phyloP scores from a whole-genome alignment of 257 asterid species.

The Solanum tarijense region DNA sequence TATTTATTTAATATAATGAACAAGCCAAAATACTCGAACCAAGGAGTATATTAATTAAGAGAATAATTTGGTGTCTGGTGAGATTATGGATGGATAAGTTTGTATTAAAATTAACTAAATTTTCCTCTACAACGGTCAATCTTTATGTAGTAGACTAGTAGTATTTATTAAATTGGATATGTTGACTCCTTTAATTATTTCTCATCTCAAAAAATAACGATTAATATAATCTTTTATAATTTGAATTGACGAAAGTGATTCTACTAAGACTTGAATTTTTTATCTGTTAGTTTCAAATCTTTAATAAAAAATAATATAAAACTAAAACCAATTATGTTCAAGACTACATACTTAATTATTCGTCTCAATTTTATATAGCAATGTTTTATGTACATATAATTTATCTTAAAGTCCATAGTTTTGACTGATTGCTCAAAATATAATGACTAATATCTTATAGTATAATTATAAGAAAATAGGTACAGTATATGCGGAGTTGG shows the following conservation, averaged over 20 bases:
- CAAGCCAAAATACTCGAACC: too few species aligned
- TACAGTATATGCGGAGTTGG: background rate
- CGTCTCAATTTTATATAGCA: background rate
- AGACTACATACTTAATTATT: background rate
- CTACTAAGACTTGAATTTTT: background rate
- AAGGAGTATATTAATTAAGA: background rate
- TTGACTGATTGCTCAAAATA: background rate
- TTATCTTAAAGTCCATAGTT: background rate
- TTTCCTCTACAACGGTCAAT: background rate
- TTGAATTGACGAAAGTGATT: background rate
- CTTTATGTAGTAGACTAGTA: background rate
- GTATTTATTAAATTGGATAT: background rate
- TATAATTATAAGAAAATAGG: background rate
- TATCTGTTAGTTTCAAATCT: background rate
- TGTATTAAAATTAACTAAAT: background rate
- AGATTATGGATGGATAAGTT: background rate
- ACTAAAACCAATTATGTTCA: background rate
- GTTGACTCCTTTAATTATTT: background rate
- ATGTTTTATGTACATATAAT: background rate
- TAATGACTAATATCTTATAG: background rate
- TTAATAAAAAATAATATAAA: background rate
- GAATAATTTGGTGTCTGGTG: background rate
- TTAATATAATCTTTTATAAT: background rate
- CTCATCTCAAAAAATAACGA: background rate
- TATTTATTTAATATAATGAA: too few species aligned